Percentiles rank a stretch among this genome's conserved stretches.
Conservation (phyloP, 257 asterid genomes). For the Nicotiana attenuata region DNA sequence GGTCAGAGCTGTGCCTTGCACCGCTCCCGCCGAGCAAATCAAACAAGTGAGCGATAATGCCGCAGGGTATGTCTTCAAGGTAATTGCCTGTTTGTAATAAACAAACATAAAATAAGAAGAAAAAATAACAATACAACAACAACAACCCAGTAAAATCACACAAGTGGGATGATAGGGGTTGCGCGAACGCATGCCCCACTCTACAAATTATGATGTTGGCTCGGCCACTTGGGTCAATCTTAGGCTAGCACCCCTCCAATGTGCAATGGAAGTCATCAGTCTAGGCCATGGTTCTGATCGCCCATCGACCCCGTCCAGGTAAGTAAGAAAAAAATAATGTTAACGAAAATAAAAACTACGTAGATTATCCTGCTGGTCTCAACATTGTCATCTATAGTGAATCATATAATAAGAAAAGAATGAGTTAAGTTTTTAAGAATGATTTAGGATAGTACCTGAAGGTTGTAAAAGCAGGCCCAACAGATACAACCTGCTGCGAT, state of each 20-base stretch:
- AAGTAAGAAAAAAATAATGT: not conserved
- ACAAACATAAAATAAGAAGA: not conserved
- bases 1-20: conserved; percentile 45
- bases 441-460: conserved; percentile 39
- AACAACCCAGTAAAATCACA: too few relatives aligned
- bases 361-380: not conserved
- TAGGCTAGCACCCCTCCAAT: too few relatives aligned
- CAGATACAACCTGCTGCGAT: conserved; percentile 40
- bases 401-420: too few relatives aligned
- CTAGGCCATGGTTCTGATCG: too few relatives aligned
- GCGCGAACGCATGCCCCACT: too few relatives aligned
- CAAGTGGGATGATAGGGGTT: too few relatives aligned
- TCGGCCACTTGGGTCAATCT: too few relatives aligned
- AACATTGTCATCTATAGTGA: not conserved
- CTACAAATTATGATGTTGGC: too few relatives aligned
- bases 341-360: not conserved
- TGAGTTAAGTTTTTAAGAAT: not conserved
- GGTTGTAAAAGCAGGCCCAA: conserved; percentile 53
- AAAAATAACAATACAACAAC: not conserved
- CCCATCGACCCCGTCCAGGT: too few relatives aligned
- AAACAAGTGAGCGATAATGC: conserved; percentile 48
- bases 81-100: conserved; percentile 29
- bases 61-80: conserved; percentile 53
- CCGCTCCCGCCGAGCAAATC: conserved; percentile 44
- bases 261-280: too few relatives aligned